These are phyloP conservation scores for Saturnispora silvae DNA, from an alignment of 805 yeast species.

Conservation along the genomic window DNA sequence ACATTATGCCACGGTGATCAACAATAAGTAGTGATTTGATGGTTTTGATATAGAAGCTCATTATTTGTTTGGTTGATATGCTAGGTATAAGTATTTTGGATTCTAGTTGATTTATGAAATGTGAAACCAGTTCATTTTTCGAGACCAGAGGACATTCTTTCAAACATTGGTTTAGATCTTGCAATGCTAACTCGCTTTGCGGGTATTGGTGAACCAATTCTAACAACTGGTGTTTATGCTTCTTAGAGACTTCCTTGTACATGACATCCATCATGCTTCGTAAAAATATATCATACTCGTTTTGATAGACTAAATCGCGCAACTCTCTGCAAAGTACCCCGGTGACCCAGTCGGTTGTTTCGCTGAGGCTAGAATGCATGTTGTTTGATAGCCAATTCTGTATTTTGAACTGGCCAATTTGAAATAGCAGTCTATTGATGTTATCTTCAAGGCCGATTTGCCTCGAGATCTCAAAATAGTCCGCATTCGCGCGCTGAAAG, in stretches of 20 bases:
- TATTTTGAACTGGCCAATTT: constrained; percentile 30
- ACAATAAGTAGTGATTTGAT: constrained; percentile 60
- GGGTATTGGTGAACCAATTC: constrained; percentile 49
- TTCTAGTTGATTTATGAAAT: constrained; percentile 37
- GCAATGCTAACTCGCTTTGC: constrained; percentile 37
- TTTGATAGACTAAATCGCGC: constrained; percentile 3
- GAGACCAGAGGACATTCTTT: constrained; percentile 31
- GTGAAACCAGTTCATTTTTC: constrained; percentile 39
- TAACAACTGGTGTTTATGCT: constrained; percentile 49
- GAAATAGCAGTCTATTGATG: constrained; percentile 24
- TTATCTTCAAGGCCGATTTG: constrained; percentile 12
- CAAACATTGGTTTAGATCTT: constrained; percentile 44
- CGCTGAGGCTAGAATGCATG: no score
- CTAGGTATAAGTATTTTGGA: constrained; percentile 64
- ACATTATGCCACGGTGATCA: constrained; percentile 80
- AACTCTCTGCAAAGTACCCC: constrained; percentile 30
- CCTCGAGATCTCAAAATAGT: background rate
- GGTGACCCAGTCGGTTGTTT: no score
- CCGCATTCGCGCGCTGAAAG: background rate
- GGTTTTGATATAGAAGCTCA: constrained; percentile 58
- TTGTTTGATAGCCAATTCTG: no score
- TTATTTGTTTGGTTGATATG: constrained; percentile 61
- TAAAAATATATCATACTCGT: background rate
- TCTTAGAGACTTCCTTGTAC: constrained; percentile 21
- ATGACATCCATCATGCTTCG: constrained; percentile 15